Base-by-base conservation (phyloP, 352 stramenopile species). In the Phytophthora idaei region DNA sequence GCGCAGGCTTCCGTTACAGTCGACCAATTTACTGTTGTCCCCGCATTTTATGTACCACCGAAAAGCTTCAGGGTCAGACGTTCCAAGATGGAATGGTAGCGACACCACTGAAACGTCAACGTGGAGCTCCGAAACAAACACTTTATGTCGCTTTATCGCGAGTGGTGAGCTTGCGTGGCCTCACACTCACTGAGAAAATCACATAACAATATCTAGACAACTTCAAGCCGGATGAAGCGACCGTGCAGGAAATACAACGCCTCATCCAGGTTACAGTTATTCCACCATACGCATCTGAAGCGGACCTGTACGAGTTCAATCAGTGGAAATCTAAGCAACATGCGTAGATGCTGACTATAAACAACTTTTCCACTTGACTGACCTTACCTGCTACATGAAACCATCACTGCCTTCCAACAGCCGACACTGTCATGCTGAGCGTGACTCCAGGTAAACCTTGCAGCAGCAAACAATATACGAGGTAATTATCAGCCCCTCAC, bases 21-120 rank as follows among this genome's bases (percentile, higher is more conserved):
- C 57, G 72, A 44, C 74, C 32, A 0, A 21, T 21, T 21, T 21
- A 51, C 57, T 0, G 42, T 67, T 6, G 70, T 71, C 0, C 53
- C 65, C 1, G 61, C 59, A 4, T 78, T 72, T 41, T 8, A 2
- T 72, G 61, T 21, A 74, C 65, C 1, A 74, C 70, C 0, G 70
- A 74, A 52, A 78, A 78, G 17, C 39, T 77, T 0, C 70, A 72
- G 46, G 65, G 70, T 0, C 60, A 77, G 10, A 76, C 69, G 0
- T 77, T 60, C 25, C 21, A 60, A 0, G 46, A 73, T n/a, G 56
- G 61, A 1, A 41, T 74, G 32, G 56, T 77, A 3, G 57, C 74
- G 0, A 74, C 48, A 1, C 36, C 37, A 4, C 28, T 57, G 1
- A 11, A 58, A 5, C 47, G 47, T 4, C 36, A 29, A 3, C 14